phyloP scores from a whole-genome alignment of 345 rosid genomes.

The Camelina hispida region DNA sequence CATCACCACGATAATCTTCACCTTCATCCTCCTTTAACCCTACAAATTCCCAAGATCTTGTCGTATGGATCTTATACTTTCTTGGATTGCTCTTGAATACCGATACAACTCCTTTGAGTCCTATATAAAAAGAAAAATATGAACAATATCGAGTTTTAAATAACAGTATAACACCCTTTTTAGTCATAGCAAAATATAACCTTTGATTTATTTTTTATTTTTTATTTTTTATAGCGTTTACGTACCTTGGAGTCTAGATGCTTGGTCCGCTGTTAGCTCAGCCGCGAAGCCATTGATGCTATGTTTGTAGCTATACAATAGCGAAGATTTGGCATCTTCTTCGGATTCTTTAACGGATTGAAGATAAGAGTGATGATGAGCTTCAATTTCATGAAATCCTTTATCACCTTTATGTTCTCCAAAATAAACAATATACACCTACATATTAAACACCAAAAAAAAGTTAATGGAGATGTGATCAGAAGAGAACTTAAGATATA shows the following conservation, averaged over 20 bases:
- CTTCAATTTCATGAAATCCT: conserved; percentile 58
- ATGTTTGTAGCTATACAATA: conserved; percentile 79
- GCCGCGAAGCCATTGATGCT: conserved; percentile 81
- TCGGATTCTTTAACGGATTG: conserved; percentile 52
- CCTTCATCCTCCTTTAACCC: conserved; percentile 51
- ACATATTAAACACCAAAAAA: not conserved
- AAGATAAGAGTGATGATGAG: conserved; percentile 59
- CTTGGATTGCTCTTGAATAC: conserved; percentile 50
- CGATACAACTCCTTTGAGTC: conserved; percentile 56
- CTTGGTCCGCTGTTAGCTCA: conserved; percentile 60
- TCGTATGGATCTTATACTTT: conserved; percentile 60
- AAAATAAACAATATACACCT: conserved; percentile 71
- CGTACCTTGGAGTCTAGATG: conserved; percentile 52
- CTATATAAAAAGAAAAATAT: conserved; percentile 35
- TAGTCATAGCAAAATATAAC: not conserved
- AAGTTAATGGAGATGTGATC: not conserved
- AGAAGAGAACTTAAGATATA: not conserved
- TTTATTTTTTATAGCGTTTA: not conserved
- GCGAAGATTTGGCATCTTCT: conserved; percentile 62
- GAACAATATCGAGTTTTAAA: not conserved
- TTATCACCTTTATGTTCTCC: conserved; percentile 58
- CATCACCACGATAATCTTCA: conserved; percentile 31
- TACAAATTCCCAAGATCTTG: conserved; percentile 83
- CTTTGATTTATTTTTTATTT: no score
- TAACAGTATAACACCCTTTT: not conserved